Base-by-base conservation (phyloP, 2,329 filamentous ascomycete species). In the Xylaria sp. region DNA sequence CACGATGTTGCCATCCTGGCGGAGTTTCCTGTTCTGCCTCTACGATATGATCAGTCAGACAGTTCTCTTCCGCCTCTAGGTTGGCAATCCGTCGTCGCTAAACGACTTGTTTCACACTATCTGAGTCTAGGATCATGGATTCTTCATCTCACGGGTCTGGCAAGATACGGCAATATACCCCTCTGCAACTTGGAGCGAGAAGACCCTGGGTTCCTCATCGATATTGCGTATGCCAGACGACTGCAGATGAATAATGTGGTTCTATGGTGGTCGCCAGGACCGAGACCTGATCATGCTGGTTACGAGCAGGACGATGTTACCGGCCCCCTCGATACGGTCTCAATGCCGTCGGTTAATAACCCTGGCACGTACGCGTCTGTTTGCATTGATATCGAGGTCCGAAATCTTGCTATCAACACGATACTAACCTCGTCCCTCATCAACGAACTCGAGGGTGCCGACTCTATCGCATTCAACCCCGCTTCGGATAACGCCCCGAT, bases 361-460 rank as follows among this genome's bases (percentile, higher is more conserved):
- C 90, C 93, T 0, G 93, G 92, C 47, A 95, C 93, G 0, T 99
- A 96, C 73, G 89, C 92, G 1, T 96, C 93, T 0, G 94, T 99
- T 2, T 99, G 94, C 71, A 94, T 99, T 63, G 94, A 99, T 67
- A 76, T 99, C 11, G 91, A 95, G 63, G 85, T 99, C 53, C 90
- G 92, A 51, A 99, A 99, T 70, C 82, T 99, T 11, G 89, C 92
- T 3, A 97, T 99, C 76, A 99, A 99, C 76, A 99, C 95, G 0
- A 95, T 99, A 52, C 80, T 99, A 16, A 97, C 94, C 0, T 96
- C 93, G 0, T 96, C 94, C 0, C 83, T 99, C 8, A 92, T 99
- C 79, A 97, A 97, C 69, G 94, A 97, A 66, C 86, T 96, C 1
- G 94, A 99, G 71, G 93, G 93, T 0, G 86, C 88, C 2, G 92